Evolutionary conservation across 495 filamentous ascomycete genomes (phyloP).

Genomic region (Podospora appendiculata): DNA sequence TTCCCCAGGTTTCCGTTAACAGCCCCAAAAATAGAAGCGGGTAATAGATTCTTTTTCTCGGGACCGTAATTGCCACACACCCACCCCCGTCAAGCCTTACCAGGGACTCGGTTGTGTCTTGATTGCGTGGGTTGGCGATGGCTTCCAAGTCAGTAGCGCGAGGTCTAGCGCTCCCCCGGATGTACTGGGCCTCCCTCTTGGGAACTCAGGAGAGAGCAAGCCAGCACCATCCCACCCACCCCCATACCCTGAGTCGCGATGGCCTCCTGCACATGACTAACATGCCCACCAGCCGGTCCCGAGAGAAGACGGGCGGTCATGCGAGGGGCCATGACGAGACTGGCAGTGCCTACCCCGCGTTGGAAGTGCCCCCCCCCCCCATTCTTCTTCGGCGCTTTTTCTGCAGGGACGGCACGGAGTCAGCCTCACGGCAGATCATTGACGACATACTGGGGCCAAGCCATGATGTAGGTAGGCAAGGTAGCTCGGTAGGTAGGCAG

Average conservation of each 20-base stretch:
- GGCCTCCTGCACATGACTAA: background rate
- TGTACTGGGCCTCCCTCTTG: too few species aligned
- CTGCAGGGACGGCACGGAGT: background rate
- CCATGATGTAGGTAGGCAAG: too few species aligned
- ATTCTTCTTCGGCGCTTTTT: background rate
- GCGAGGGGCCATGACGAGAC: background rate
- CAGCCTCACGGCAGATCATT: conserved; percentile 7
- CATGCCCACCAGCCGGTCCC: background rate
- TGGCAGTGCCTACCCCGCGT: background rate
- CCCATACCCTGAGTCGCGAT: too few species aligned
- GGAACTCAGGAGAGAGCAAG: too few species aligned
- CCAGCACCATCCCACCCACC: too few species aligned
- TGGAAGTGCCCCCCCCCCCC: background rate
- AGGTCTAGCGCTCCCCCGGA: too few species aligned
- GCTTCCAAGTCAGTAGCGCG: background rate
- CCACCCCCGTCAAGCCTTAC: background rate
- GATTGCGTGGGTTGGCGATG: background rate
- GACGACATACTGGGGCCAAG: background rate
- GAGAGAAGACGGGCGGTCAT: background rate
- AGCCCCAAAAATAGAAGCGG: conserved; percentile 7
- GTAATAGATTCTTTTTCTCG: conserved; percentile 1
- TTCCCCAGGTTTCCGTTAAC: background rate
- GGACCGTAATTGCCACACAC: background rate
- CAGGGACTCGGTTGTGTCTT: background rate
- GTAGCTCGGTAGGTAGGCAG: too few species aligned